Conservation (phyloP, 2,329 filamentous ascomycete genomes). For the Talaromyces sp. region DNA sequence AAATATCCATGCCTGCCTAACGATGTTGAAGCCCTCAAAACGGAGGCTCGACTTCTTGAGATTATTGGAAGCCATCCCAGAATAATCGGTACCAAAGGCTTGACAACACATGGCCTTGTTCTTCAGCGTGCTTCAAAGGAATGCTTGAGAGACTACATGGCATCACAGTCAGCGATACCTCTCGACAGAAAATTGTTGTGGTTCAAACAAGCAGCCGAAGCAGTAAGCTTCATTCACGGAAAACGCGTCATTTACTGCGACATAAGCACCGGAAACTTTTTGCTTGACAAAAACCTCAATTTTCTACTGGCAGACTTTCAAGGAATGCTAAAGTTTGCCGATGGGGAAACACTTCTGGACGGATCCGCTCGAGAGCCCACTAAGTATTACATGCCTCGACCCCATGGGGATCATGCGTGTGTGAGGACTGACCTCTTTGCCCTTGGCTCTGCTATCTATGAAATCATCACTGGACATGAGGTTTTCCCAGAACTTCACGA, state of each 20-base stretch:
- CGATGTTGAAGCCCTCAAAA: conserved; percentile 5
- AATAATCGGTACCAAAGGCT: conserved; percentile 11
- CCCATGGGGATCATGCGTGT: conserved; percentile 5
- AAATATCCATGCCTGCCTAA: conserved; percentile 16
- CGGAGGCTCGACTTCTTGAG: conserved; percentile 12
- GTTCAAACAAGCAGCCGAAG: conserved; percentile 21
- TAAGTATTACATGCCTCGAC: conserved; percentile 20
- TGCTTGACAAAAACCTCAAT: conserved; percentile 16
- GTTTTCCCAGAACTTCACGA: conserved; percentile 17
- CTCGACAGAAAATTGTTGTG: conserved; percentile 15
- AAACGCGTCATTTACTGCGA: conserved; percentile 11
- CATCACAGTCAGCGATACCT: not conserved
- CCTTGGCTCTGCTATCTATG: conserved; percentile 24
- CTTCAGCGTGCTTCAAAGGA: conserved; percentile 18
- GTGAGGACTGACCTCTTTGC: conserved; percentile 25
- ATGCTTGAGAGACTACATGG: conserved; percentile 10
- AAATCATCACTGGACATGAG: conserved; percentile 21
- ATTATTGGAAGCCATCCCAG: conserved; percentile 13
- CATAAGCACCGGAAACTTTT: conserved; percentile 3
- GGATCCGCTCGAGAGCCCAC: conserved; percentile 14
- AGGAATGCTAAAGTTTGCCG: conserved; percentile 15
- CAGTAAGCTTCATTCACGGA: conserved; percentile 17
- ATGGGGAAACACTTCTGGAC: conserved; percentile 15
- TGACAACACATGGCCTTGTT: conserved; percentile 13
- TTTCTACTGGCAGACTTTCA: conserved; percentile 19